Conservation (phyloP, 352 stramenopile species). For the Phytophthora syringae region DNA sequence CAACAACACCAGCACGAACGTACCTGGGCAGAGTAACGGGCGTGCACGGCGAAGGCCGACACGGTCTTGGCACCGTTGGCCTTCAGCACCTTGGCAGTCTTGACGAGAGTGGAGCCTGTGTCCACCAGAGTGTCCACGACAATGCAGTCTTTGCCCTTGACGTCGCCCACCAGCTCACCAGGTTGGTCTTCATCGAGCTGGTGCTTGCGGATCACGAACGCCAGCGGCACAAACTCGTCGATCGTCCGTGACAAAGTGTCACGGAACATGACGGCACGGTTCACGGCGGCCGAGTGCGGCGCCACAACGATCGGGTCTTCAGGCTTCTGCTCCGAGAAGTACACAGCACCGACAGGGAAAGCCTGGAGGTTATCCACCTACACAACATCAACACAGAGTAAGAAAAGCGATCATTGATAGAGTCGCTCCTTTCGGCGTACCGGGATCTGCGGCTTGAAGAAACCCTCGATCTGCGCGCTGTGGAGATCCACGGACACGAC, state of each 20-base stretch:
- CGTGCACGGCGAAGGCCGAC: constrained; percentile 84
- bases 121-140: constrained; percentile 90
- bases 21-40: constrained; percentile 82
- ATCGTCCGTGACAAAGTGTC: constrained; percentile 82
- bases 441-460: constrained; percentile 88
- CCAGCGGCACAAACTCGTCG: constrained; percentile 79
- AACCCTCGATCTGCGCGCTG: constrained; percentile 89
- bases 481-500: constrained; percentile 90
- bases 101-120: constrained; percentile 83
- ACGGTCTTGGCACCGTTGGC: constrained; percentile 77
- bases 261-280: constrained; percentile 79
- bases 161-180: constrained; percentile 81
- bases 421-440: constrained; percentile 26
- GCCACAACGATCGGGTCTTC: constrained; percentile 79
- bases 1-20: constrained; percentile 12
- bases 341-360: constrained; percentile 86
- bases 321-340: constrained; percentile 84
- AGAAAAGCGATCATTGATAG: constrained; percentile 1
- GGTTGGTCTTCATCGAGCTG: constrained; percentile 70
- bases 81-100: constrained; percentile 87
- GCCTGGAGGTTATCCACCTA: constrained; percentile 85
- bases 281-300: constrained; percentile 82
- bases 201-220: constrained; percentile 88
- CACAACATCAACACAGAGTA: background rate
- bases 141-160: constrained; percentile 85